A percentile compares a stretch with the other conserved stretches of the same genome.
Evolutionary conservation across 148 eudicot genomes (phyloP).

Genomic region (Nepenthes mirabilis): DNA sequence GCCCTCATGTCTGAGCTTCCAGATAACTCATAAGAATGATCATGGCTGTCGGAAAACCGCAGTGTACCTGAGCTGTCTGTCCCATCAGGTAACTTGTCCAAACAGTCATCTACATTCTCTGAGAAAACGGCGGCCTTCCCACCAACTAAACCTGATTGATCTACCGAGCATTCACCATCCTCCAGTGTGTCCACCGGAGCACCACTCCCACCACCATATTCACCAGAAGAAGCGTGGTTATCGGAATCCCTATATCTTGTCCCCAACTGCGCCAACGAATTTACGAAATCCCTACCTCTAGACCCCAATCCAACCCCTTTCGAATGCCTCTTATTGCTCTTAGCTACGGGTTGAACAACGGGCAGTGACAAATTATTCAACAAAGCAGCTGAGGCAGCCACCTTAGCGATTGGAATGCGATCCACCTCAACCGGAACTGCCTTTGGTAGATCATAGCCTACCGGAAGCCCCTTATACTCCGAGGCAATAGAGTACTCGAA

Average conservation of each 20-base stretch:
- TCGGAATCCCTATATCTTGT: no score
- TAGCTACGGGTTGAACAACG: constrained; percentile 47
- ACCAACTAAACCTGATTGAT: background rate
- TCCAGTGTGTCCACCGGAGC: no score
- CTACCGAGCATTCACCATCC: no score
- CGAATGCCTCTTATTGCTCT: constrained; percentile 9
- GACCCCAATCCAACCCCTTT: constrained; percentile 6
- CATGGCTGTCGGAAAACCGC: constrained; percentile 50
- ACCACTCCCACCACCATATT: no score
- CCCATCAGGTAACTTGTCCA: constrained; percentile 9
- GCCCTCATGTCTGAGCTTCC: constrained; percentile 50
- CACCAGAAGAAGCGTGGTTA: no score
- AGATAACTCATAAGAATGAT: constrained; percentile 43
- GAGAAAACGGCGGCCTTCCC: background rate
- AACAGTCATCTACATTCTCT: constrained; percentile 1
- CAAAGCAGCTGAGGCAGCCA: constrained; percentile 22
- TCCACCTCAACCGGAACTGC: constrained; percentile 48
- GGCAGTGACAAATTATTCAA: constrained; percentile 35
- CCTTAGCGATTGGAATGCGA: constrained; percentile 42
- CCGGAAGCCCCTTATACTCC: constrained; percentile 71
- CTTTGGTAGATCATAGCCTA: constrained; percentile 33
- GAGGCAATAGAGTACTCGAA: constrained; percentile 63
- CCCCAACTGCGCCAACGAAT: background rate
- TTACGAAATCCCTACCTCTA: background rate
- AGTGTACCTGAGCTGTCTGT: constrained; percentile 42